phyloP scores from a whole-genome alignment of 108 stramenopile species.

The Nitzschia sp. region DNA sequence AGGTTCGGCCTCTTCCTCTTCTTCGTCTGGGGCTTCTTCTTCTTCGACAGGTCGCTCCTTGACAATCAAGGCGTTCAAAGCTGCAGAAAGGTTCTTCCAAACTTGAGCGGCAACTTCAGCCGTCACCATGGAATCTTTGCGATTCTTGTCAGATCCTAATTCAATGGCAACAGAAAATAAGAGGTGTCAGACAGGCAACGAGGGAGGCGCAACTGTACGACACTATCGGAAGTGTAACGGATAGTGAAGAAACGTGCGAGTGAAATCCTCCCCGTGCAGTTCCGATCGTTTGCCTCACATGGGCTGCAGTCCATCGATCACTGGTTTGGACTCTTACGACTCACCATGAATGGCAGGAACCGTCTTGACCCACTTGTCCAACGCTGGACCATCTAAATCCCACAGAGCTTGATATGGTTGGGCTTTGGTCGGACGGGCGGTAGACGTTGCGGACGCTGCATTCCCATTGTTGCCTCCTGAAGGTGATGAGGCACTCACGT shows the following conservation, averaged over 20 bases:
- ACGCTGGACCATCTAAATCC: conserved; percentile 24
- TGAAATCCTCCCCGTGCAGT: conserved; percentile 11
- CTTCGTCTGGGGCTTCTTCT: neutral
- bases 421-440: neutral
- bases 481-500: no score
- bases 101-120: conserved; percentile 27
- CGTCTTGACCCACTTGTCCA: conserved; percentile 25
- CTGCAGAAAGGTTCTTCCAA: conserved; percentile 28
- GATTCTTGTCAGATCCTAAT: conserved; percentile 10
- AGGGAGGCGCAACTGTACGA: neutral
- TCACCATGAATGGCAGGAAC: conserved; percentile 21
- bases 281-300: no score
- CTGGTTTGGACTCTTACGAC: neutral
- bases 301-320: no score
- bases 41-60: conserved; percentile 2
- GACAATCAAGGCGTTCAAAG: conserved; percentile 11
- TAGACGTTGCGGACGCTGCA: neutral
- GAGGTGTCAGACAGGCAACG: neutral
- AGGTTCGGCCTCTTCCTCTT: conserved; percentile 7
- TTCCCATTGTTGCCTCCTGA: neutral
- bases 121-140: conserved; percentile 4
- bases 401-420: conserved; percentile 10
- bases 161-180: conserved; percentile 2
- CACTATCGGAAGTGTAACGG: no score
- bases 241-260: conserved; percentile 8